Conservation (phyloP, 345 rosid genomes). For the Eucalyptus cladocalyx region DNA sequence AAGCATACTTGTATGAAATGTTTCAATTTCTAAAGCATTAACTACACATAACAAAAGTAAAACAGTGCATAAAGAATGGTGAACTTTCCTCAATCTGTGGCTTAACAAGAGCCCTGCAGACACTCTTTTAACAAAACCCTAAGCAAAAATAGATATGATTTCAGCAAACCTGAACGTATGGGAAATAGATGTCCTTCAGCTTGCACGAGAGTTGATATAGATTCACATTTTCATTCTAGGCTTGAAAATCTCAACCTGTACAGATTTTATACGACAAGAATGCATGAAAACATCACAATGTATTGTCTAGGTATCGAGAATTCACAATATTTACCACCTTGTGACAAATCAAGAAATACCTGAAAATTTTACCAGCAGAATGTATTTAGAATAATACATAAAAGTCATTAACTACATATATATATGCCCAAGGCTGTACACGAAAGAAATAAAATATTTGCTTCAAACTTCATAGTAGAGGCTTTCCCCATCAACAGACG, state of each 20-base stretch:
- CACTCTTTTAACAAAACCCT: not conserved
- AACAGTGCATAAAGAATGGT: not conserved
- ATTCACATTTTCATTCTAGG: constrained; percentile 19
- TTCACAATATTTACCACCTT: not conserved
- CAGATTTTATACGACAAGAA: not conserved
- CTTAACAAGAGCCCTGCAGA: not conserved
- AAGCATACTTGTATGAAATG: not conserved
- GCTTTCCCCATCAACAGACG: not conserved
- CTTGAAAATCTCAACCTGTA: constrained; percentile 51
- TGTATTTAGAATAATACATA: not conserved
- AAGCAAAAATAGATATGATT: not conserved
- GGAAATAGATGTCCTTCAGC: constrained; percentile 79
- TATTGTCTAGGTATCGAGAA: not conserved
- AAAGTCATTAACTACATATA: not conserved
- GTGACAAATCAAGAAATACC: not conserved
- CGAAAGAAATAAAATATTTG: not conserved
- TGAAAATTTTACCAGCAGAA: not conserved
- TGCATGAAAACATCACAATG: not conserved
- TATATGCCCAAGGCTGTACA: not conserved
- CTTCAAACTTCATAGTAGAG: not conserved
- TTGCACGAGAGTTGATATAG: constrained; percentile 39
- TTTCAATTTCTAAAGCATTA: not conserved
- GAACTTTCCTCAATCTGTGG: not conserved
- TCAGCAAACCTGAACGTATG: constrained; percentile 61
- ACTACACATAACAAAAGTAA: not conserved